Percentiles rank a stretch among this genome's conserved stretches.
Evolutionary conservation across 768 basidiomycete genomes (phyloP).

Genomic region (Ephemerocybe angulata): DNA sequence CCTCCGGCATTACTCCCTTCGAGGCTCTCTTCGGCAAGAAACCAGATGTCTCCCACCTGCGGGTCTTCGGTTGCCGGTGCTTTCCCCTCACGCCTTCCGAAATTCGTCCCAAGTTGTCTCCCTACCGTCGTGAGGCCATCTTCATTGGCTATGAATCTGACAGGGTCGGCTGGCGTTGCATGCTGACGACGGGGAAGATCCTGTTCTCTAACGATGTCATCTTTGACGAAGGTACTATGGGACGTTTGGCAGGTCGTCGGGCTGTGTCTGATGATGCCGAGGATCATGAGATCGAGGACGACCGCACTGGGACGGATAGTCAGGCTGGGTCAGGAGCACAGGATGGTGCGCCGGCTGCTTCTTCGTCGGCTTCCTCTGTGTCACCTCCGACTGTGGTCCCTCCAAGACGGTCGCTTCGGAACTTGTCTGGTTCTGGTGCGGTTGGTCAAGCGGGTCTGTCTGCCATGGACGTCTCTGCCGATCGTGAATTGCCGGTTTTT

Average conservation of each 20-base stretch:
- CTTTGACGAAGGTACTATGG: slow-evolving; percentile 21
- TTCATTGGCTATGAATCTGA: slow-evolving; percentile 22
- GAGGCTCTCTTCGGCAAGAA: slow-evolving; percentile 17
- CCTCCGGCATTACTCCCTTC: slow-evolving; percentile 16
- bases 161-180: slow-evolving; percentile 19
- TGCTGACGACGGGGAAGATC: slow-evolving; percentile 14
- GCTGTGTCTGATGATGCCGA: background rate
- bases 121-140: slow-evolving; percentile 16
- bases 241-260: slow-evolving; percentile 4
- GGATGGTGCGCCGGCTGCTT: too few relatives aligned
- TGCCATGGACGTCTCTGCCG: too few relatives aligned
- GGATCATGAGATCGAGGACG: background rate
- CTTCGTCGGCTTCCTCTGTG: too few relatives aligned
- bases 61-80: slow-evolving; percentile 27
- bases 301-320: too few relatives aligned
- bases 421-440: too few relatives aligned
- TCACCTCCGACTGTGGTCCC: too few relatives aligned
- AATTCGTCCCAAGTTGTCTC: slow-evolving; percentile 14
- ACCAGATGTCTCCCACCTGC: too few relatives aligned
- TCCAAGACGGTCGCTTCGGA: too few relatives aligned
- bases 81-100: slow-evolving; percentile 20
- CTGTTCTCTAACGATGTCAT: slow-evolving; percentile 26
- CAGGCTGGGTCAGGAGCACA: too few relatives aligned
- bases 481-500: too few relatives aligned
- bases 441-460: too few relatives aligned